phyloP scores from a whole-genome alignment of 2,329 filamentous ascomycete species.

The Raffaelea ambrosiae region DNA sequence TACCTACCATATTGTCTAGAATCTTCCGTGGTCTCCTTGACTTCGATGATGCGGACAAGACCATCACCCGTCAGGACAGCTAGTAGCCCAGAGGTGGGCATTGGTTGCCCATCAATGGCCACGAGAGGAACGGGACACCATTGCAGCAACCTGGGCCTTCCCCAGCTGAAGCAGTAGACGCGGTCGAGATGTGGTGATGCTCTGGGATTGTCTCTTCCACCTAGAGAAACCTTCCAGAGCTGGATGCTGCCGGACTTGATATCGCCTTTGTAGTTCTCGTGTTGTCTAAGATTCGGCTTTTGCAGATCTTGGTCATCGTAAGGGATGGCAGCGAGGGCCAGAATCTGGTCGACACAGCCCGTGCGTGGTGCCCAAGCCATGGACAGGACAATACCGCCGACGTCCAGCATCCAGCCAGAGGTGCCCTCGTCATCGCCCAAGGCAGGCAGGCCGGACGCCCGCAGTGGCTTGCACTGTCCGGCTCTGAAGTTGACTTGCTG shows the following conservation, averaged over 20 bases:
- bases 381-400: constrained; percentile 41
- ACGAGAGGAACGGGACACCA: constrained; percentile 41
- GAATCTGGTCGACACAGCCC: constrained; percentile 31
- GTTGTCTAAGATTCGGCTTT: constrained; percentile 8
- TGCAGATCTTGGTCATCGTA: constrained; percentile 37
- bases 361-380: constrained; percentile 43
- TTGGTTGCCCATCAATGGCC: neutral
- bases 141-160: constrained; percentile 38
- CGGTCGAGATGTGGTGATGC: constrained; percentile 19
- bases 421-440: neutral
- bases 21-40: constrained; percentile 17
- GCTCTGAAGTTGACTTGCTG: constrained; percentile 14
- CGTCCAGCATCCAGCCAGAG: constrained; percentile 44
- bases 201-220: neutral
- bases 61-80: constrained; percentile 45
- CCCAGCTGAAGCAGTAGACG: constrained; percentile 41
- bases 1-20: neutral
- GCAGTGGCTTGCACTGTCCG: constrained; percentile 11
- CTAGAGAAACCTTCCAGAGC: constrained; percentile 41
- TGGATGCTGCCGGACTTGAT: constrained; percentile 35
- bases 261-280: constrained; percentile 24
- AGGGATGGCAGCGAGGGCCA: constrained; percentile 43
- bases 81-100: constrained; percentile 24
- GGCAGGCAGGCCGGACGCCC: too few relatives aligned
- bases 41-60: constrained; percentile 37